Percentiles rank a stretch among this genome's conserved stretches.
These are phyloP conservation scores for Boletus insuetus DNA, from an alignment of 768 basidiomycete genomes.

Conservation along the genomic window DNA sequence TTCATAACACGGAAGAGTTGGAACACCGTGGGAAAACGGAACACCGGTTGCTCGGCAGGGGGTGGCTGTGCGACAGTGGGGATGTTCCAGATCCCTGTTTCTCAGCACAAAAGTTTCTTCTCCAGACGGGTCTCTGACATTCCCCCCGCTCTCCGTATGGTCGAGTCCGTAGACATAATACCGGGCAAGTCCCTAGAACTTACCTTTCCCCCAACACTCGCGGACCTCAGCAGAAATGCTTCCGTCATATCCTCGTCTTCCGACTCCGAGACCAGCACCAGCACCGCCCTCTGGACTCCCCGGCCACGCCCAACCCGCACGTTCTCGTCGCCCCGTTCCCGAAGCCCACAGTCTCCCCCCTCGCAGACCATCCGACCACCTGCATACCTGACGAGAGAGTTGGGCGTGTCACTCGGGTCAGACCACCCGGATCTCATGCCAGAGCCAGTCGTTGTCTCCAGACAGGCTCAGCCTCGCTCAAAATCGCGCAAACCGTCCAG, in stretches of 20 bases:
- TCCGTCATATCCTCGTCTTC: constrained; percentile 72
- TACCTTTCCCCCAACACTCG: constrained; percentile 41
- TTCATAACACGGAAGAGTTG: no score
- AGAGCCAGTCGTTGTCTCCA: constrained; percentile 5
- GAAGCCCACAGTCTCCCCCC: constrained; percentile 47
- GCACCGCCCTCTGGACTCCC: constrained; percentile 40
- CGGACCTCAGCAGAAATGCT: constrained; percentile 71
- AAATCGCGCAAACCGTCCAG: constrained; percentile 39
- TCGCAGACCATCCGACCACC: constrained; percentile 38
- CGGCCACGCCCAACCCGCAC: constrained; percentile 57
- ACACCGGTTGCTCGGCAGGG: constrained; percentile 14
- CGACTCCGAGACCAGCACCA: constrained; percentile 47
- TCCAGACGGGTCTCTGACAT: no score
- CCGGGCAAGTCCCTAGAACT: neutral
- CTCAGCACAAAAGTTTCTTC: constrained; percentile 9
- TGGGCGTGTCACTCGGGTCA: constrained; percentile 40
- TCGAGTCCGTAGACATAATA: neutral
- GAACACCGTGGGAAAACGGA: neutral
- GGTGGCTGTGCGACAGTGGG: constrained; percentile 21
- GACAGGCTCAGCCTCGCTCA: constrained; percentile 32
- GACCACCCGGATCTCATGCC: constrained; percentile 11
- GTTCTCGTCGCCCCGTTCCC: constrained; percentile 61
- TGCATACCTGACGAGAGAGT: constrained; percentile 56
- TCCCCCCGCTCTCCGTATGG: constrained; percentile 6
- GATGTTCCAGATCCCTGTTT: constrained; percentile 17